Conservation (phyloP, 2,329 filamentous ascomycete species). For the Oidium heveae region DNA sequence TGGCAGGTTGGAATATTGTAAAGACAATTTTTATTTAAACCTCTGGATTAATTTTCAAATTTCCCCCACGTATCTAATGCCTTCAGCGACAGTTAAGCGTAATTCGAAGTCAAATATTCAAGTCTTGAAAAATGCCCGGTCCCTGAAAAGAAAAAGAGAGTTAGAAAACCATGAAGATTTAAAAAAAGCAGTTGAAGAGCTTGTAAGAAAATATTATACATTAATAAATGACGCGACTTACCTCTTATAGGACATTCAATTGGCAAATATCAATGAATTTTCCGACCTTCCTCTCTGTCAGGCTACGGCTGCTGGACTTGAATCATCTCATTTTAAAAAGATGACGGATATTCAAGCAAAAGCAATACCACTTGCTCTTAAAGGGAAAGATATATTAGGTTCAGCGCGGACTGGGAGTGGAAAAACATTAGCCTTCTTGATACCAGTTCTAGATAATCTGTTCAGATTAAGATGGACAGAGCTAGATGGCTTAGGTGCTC, state of each 20-base stretch:
- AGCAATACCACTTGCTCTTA: slow-evolving; percentile 69
- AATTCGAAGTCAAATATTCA: slow-evolving; percentile 6
- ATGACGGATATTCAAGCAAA: slow-evolving; percentile 80
- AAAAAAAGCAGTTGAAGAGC: slow-evolving; percentile 11
- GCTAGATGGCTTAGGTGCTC: slow-evolving; percentile 68
- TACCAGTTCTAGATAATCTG: slow-evolving; percentile 80
- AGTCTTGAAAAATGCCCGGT: slow-evolving; percentile 7
- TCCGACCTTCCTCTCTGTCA: slow-evolving; percentile 65
- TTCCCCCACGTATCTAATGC: slow-evolving; percentile 4
- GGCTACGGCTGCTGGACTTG: slow-evolving; percentile 53
- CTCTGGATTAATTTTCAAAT: too few species aligned
- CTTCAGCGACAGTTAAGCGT: slow-evolving; percentile 6
- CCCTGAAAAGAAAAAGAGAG: slow-evolving; percentile 13
- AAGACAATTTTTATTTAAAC: too few species aligned
- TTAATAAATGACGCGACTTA: too few species aligned
- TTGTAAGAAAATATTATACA: slow-evolving; percentile 7
- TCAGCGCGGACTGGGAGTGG: slow-evolving; percentile 90
- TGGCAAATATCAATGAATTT: slow-evolving; percentile 32
- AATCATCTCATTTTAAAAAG: slow-evolving; percentile 66
- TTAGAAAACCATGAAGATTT: slow-evolving; percentile 12
- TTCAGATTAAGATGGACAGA: slow-evolving; percentile 78
- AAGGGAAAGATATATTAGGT: slow-evolving; percentile 69
- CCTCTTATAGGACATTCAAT: too few species aligned
- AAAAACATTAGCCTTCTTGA: slow-evolving; percentile 79
- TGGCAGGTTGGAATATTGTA: too few species aligned